Evolutionary conservation across 352 stramenopile species (phyloP), one percentile per base, ranked within the genome.

Genomic region (Phytophthora foliorum): DNA sequence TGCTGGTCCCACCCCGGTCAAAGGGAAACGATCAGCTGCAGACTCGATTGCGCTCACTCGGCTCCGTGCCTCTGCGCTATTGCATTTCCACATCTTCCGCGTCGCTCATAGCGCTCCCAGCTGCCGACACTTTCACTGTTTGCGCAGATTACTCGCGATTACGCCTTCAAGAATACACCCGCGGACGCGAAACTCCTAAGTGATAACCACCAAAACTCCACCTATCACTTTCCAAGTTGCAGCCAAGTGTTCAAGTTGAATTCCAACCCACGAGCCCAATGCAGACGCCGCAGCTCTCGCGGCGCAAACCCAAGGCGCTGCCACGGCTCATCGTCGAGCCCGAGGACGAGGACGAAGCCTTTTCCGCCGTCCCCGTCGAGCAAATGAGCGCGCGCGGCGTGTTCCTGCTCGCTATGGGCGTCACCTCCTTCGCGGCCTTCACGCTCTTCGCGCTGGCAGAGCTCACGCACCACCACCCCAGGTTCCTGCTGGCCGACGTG

Each of bases 361-460:
- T 76, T 25, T 16, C 62, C 31, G 25, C 57, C 22, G 45, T 75
- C 10, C 63, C 60, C 1, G 63, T 78, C 5, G 72, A 83, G 64
- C 69, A 67, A 32, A 82, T 89, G 66, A 88, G 68, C 13, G 41
- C 69, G 29, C 78, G 83, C 14, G 63, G 75, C 16, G 44, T 90
- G 10, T 92, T 94, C 50, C 64, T 93, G 49, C 72, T 91, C 24
- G 49, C 71, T 0, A 84, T 86, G 72, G 77, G 72, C 19, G 78
- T 91, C 39, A 68, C 82, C 21, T 78, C 78, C 16, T 92, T 93
- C 46, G 80, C 77, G 4, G 82, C 86, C 29, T 93, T 93, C 54
- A 83, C 79, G 45, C 69, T 92, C 13, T 87, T 86, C 39, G 78
- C 79, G 16, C 63, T 92, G 16, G 72, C 77, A 6, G 83, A 93